These are phyloP conservation scores for Umbilicaria muhlenbergii DNA, from an alignment of 495 filamentous ascomycete species.

Conservation along the genomic window DNA sequence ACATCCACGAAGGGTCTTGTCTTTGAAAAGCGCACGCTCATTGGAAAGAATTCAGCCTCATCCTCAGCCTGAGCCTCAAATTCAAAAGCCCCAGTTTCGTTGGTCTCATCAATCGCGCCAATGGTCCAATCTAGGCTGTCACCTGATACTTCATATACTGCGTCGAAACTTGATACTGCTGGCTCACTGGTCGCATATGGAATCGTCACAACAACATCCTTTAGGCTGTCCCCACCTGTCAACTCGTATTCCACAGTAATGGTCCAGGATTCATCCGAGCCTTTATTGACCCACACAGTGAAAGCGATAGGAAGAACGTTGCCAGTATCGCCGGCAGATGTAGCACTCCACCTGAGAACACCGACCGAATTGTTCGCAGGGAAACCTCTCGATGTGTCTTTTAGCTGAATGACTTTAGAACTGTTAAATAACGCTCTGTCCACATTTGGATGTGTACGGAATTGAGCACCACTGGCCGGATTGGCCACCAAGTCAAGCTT, in stretches of 20 bases:
- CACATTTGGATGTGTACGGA: conserved; percentile 89
- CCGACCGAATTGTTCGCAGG: conserved; percentile 80
- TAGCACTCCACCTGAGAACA: conserved; percentile 75
- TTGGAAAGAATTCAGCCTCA: conserved; percentile 92
- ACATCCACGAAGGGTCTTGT: conserved; percentile 75
- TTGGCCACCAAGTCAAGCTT: conserved; percentile 65
- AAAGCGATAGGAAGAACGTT: conserved; percentile 74
- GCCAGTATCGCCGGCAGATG: conserved; percentile 54
- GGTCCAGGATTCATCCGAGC: conserved; percentile 57
- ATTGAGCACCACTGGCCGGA: conserved; percentile 64
- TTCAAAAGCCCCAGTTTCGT: conserved; percentile 73
- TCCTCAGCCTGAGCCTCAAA: conserved; percentile 74
- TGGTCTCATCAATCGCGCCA: conserved; percentile 64
- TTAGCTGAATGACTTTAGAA: conserved; percentile 66
- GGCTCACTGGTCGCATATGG: conserved; percentile 74
- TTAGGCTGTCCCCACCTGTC: conserved; percentile 55
- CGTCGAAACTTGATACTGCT: conserved; percentile 80
- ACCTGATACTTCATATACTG: conserved; percentile 82
- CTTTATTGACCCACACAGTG: conserved; percentile 89
- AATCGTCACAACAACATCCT: conserved; percentile 74
- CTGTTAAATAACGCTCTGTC: conserved; percentile 71
- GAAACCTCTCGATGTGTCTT: conserved; percentile 71
- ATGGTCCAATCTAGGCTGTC: conserved; percentile 90
- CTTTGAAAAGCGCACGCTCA: conserved; percentile 83
- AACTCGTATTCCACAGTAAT: conserved; percentile 92